Evolutionary conservation across 257 asterid species (phyloP), one percentile per base, ranked within the genome.

Genomic region (Striga asiatica): DNA sequence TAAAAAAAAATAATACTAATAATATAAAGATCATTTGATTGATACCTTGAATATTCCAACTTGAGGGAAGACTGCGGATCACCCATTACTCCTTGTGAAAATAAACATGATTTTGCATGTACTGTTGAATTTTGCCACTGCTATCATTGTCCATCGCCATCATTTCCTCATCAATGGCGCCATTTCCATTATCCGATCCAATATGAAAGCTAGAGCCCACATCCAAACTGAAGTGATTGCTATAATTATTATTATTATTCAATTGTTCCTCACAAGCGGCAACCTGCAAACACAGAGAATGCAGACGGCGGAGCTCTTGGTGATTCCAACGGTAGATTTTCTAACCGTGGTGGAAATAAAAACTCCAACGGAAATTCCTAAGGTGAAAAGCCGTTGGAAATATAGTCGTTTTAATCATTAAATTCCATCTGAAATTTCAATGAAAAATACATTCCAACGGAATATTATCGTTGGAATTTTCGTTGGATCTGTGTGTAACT

Each of bases 31-130:
- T 8, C 8, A 16, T 19, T 27, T 28, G 35, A 49, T 46, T 32
- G 42, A 35, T 6, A 79, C 87, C 88, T 69, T 8, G 81, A 67
- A 43, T 67, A 57, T 56, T 3, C 52, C 61, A 8, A 69, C 81
- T 35, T 66, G 64, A 2, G 35, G 22, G 66, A 76, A 28, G 88
- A 71, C 52, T 61, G 78, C 8, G 74, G 48, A 54, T 80, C 79
- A 23, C 69, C 79, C 5, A 42, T 56, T 13, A 52, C 12, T 47
- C 61, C 7, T 35, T 61, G 8, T 53, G 73, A 21, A 25, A 56
- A 10, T 3, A 28, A 34, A 0, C 9, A 3, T 34, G 12, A 11
- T 22, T 38, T 34, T 49, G 21, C 60, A 57, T 8, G 53, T 61
- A 6, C 6, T 38, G 45, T 24, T 50, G 62, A 2, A 24, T n/a